Evolutionary conservation across 257 asterid species (phyloP).

Genomic region (Capsicum rhomboideum): DNA sequence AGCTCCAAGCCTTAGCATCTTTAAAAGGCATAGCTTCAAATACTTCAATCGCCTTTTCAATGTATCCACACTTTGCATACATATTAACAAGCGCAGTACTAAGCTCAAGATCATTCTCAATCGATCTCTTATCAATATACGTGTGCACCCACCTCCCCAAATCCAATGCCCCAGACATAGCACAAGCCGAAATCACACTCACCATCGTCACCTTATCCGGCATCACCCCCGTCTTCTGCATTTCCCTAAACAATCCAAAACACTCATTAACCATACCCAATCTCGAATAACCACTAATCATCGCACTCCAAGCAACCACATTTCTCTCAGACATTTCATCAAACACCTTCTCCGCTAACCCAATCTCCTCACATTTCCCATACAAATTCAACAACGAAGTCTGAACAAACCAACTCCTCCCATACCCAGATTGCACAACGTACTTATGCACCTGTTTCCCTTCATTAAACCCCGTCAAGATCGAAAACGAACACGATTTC

Average conservation of each 20-base stretch:
- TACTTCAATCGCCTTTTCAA: slow-evolving; percentile 54
- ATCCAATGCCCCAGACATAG: slow-evolving; percentile 59
- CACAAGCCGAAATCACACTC: slow-evolving; percentile 64
- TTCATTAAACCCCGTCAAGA: slow-evolving; percentile 32
- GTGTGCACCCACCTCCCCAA: slow-evolving; percentile 62
- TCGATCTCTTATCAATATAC: slow-evolving; percentile 43
- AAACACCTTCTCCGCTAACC: slow-evolving; percentile 51
- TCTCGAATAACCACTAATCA: slow-evolving; percentile 52
- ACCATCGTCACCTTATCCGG: slow-evolving; percentile 73
- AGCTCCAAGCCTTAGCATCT: slow-evolving; percentile 80
- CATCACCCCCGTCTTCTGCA: slow-evolving; percentile 50
- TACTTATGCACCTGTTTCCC: slow-evolving; percentile 69
- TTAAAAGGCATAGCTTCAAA: slow-evolving; percentile 52
- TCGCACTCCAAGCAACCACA: slow-evolving; percentile 67
- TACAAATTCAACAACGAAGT: slow-evolving; percentile 61
- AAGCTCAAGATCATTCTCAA: slow-evolving; percentile 54
- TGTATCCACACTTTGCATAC: slow-evolving; percentile 72
- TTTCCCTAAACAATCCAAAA: slow-evolving; percentile 48
- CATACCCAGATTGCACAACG: slow-evolving; percentile 41
- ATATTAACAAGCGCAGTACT: slow-evolving; percentile 62
- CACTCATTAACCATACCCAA: slow-evolving; percentile 62
- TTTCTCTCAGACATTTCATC: slow-evolving; percentile 59
- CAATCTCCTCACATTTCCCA: slow-evolving; percentile 46
- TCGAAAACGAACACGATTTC: slow-evolving; percentile 58
- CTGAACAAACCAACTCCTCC: slow-evolving; percentile 35